Evolutionary conservation across 306 rosid genomes (phyloP), one percentile per base, ranked within the genome.

Genomic region (Castanea crenata): DNA sequence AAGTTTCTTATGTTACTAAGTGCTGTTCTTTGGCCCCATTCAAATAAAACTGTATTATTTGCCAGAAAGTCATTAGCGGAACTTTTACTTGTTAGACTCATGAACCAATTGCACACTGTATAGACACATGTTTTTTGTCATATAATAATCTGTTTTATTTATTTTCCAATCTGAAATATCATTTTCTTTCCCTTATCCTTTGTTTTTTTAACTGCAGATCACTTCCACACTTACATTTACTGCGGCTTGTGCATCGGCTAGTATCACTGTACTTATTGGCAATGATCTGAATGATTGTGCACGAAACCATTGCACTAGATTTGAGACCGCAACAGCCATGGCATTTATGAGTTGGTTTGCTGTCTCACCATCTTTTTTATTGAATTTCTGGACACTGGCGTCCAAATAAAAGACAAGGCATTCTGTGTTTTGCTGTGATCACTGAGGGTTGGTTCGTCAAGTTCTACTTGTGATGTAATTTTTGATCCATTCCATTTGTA

Each of bases 301-400:
- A 25, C 69, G 67, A 44, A 88, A 87, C 80, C 89, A 86, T 64
- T 90, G 91, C 79, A 27, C 83, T 78, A 76, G 80, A 79, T 87
- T 87, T 82, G 88, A 88, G 88, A 75, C 82, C 5, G 91, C 91
- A 4, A 86, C 87, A 5, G 89, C 91, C 55, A 88, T 90, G 90
- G 91, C 91, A 54, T 90, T 84, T 62, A 70, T 90, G 86, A 80
- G 90, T 75, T 90, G 91, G 91, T 90, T 90, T 79, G 85, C 88
- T 32, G 86, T 86, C 65, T 78, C 87, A 1, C 88, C 90, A 4
- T 90, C 91, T 6, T 90, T 84, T 75, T 76, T 90, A 80, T 69
- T 90, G 79, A 87, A 88, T 82, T 88, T 87, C 83, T 90, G 91
- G 93, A 84, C 86, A 4, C 74, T 90, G 73, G 93, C 90, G 38